These are phyloP conservation scores for Saccharomyces hybrid DNA, from an alignment of 1,139 yeast species.

Conservation along the genomic window DNA sequence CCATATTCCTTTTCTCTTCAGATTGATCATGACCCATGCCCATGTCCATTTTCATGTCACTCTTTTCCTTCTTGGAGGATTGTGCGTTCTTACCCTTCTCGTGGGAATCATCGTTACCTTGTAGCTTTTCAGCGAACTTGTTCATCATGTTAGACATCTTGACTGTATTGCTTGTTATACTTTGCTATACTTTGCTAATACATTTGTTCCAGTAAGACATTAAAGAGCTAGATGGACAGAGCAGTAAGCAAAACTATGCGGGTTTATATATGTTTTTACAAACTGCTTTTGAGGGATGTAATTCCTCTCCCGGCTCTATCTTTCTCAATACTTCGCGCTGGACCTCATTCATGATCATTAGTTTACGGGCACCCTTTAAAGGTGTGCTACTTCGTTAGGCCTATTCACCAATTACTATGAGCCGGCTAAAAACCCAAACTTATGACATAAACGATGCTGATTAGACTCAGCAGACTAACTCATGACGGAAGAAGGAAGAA, in stretches of 20 bases:
- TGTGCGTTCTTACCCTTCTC: slow-evolving; percentile 5
- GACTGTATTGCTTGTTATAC: not conserved
- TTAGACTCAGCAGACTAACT: not conserved
- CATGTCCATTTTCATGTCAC: not conserved
- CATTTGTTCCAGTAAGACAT: too few relatives aligned
- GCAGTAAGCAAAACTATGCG: not conserved
- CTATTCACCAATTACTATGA: not conserved
- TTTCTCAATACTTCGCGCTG: not conserved
- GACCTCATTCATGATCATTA: too few relatives aligned
- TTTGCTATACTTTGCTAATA: too few relatives aligned
- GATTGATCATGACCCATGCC: not conserved
- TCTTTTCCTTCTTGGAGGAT: not conserved
- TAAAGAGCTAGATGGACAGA: not conserved
- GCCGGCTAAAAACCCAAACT: not conserved
- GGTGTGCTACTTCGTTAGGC: not conserved
- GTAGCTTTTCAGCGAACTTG: slow-evolving; percentile 24
- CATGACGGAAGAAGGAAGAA: not conserved
- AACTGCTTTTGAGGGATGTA: not conserved
- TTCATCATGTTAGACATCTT: slow-evolving; percentile 25
- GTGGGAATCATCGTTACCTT: slow-evolving; percentile 15
- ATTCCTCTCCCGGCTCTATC: not conserved
- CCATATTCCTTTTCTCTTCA: slow-evolving; percentile 1
- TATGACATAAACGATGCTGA: not conserved
- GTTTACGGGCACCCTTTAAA: not conserved
- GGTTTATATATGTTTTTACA: not conserved